Conservation (phyloP, 2,329 filamentous ascomycete species). For the Grosmannia huntii region DNA sequence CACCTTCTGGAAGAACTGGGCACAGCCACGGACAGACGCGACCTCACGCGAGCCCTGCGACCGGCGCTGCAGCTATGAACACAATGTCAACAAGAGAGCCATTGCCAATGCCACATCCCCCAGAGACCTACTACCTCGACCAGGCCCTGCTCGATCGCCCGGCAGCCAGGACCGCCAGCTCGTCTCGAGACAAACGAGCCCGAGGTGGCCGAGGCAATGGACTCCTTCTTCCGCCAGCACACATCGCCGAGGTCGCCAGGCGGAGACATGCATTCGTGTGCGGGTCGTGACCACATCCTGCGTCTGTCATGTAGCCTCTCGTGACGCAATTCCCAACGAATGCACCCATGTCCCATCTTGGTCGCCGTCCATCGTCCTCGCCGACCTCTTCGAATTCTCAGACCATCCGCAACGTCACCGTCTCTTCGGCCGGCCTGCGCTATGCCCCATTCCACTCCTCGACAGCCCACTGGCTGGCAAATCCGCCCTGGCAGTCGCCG, state of each 20-base stretch:
- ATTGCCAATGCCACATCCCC: conserved; percentile 22
- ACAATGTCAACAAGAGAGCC: conserved; percentile 18
- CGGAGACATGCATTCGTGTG: too few species aligned
- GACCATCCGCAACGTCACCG: not conserved
- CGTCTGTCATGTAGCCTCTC: too few species aligned
- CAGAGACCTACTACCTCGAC: conserved; percentile 36
- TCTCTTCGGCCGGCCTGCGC: not conserved
- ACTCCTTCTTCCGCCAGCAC: conserved; percentile 15
- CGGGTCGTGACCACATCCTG: too few species aligned
- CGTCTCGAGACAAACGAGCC: conserved; percentile 24
- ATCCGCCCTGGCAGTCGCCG: not conserved
- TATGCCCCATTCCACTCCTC: not conserved
- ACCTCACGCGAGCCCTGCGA: conserved; percentile 21
- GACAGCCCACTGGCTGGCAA: too few species aligned
- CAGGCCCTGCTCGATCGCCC: conserved; percentile 35
- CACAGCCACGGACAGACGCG: conserved; percentile 18
- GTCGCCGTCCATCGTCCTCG: not conserved
- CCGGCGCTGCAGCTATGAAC: conserved; percentile 25
- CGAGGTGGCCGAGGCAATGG: conserved; percentile 17
- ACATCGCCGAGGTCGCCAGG: not conserved
- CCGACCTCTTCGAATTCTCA: not conserved
- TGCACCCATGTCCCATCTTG: not conserved
- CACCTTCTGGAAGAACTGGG: conserved; percentile 34
- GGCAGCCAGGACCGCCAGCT: conserved; percentile 39
- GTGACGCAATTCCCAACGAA: not conserved